These are phyloP conservation scores for Kodamaea kakaduensis DNA, from an alignment of 805 yeast species.

Conservation along the genomic window DNA sequence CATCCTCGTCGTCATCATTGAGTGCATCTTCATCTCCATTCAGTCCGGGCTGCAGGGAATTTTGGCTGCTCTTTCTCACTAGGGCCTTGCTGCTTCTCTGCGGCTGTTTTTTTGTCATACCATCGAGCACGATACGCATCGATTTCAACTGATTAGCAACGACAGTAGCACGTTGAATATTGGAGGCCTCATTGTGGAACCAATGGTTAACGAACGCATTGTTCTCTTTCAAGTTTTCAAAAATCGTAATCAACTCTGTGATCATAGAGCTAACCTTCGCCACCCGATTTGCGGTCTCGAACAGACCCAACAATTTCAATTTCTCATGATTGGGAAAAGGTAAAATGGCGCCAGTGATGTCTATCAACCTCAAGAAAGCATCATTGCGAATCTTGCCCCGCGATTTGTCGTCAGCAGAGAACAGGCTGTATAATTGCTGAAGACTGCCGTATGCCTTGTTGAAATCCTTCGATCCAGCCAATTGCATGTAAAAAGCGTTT, in stretches of 20 bases:
- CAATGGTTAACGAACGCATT: constrained; percentile 38
- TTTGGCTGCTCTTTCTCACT: constrained; percentile 10
- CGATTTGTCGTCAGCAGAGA: constrained; percentile 11
- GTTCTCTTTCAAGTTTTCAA: constrained; percentile 31
- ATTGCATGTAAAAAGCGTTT: constrained; percentile 52
- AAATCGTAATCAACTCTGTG: constrained; percentile 33
- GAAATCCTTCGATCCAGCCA: constrained; percentile 46
- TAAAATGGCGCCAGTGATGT: constrained; percentile 47
- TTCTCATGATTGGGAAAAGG: constrained; percentile 48
- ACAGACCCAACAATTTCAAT: constrained; percentile 32
- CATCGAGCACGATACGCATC: constrained; percentile 46
- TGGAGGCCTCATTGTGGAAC: constrained; percentile 48
- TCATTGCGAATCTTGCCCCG: constrained; percentile 11
- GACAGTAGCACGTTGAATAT: constrained; percentile 49
- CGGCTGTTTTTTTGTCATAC: constrained; percentile 30
- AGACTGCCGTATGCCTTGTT: constrained; percentile 41
- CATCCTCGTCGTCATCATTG: constrained; percentile 37
- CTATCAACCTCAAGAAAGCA: constrained; percentile 24
- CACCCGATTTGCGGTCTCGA: constrained; percentile 32
- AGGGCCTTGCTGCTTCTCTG: constrained; percentile 25
- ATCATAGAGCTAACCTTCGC: constrained; percentile 28
- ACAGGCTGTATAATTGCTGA: constrained; percentile 30
- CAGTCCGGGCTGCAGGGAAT: constrained; percentile 8
- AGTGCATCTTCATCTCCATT: constrained; percentile 14
- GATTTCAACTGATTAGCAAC: constrained; percentile 55